These are phyloP conservation scores for Graphilbum ipis-grandicollis DNA, from an alignment of 2,329 filamentous ascomycete genomes.

Conservation along the genomic window DNA sequence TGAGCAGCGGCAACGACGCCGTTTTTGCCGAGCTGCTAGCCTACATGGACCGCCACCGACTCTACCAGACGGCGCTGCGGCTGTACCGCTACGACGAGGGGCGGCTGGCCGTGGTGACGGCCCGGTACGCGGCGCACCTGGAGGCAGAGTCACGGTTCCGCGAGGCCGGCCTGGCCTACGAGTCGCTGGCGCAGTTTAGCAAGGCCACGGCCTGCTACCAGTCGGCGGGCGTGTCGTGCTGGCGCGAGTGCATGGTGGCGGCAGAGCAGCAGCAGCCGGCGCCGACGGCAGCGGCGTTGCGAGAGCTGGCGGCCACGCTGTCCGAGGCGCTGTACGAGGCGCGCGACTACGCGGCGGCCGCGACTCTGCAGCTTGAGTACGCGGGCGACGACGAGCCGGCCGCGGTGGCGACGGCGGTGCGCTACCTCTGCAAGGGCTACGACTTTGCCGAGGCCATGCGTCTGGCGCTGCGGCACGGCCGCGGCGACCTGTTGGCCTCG, in stretches of 20 bases:
- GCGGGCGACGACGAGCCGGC: conserved; percentile 32
- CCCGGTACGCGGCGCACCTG: conserved; percentile 64
- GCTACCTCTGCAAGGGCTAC: conserved; percentile 73
- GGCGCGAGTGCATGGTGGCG: conserved; percentile 77
- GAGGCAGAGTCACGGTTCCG: conserved; percentile 58
- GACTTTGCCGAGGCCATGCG: conserved; percentile 82
- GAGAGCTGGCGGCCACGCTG: conserved; percentile 53
- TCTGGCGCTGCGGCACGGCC: conserved; percentile 43
- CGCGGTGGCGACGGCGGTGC: conserved; percentile 33
- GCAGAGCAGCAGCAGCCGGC: conserved; percentile 42
- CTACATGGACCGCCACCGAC: conserved; percentile 62
- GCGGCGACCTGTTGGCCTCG: conserved; percentile 43
- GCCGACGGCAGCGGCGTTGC: conserved; percentile 31
- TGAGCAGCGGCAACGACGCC: too few relatives aligned
- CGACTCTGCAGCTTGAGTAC: conserved; percentile 67
- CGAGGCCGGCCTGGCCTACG: conserved; percentile 81
- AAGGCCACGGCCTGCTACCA: conserved; percentile 73
- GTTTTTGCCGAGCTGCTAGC: conserved; percentile 60
- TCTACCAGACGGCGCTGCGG: conserved; percentile 62
- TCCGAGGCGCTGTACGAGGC: conserved; percentile 66
- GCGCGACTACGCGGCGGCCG: conserved; percentile 69
- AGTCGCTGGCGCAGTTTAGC: conserved; percentile 59
- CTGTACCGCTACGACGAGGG: conserved; percentile 68
- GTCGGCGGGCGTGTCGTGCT: conserved; percentile 55
- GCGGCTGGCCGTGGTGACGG: conserved; percentile 50